Conservation (phyloP, 495 filamentous ascomycete species). For the Chaetomidium leptoderma region DNA sequence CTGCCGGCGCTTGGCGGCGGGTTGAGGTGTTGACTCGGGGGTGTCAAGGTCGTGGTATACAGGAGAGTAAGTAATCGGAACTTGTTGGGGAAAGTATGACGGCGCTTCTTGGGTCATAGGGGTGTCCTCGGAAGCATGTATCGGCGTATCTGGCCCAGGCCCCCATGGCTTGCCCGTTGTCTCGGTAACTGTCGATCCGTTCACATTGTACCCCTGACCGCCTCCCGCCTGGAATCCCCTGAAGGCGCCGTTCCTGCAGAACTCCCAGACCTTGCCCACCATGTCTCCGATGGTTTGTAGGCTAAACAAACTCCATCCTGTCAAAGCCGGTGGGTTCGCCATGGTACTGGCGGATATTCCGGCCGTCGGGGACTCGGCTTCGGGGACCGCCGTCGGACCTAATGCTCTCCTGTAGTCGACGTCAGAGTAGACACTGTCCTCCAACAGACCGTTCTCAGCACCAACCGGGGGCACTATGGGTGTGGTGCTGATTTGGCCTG, state of each 20-base stretch:
- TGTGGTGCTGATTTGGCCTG: conserved; percentile 58
- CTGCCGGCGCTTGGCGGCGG: conserved; percentile 50
- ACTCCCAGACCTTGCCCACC: conserved; percentile 76
- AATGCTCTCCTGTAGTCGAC: conserved; percentile 49
- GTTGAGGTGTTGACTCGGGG: conserved; percentile 42
- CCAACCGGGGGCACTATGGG: conserved; percentile 47
- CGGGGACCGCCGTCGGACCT: conserved; percentile 34
- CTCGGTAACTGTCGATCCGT: conserved; percentile 25
- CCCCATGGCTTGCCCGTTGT: conserved; percentile 26
- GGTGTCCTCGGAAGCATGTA: conserved; percentile 22
- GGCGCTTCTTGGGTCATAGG: conserved; percentile 10
- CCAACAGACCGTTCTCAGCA: conserved; percentile 44
- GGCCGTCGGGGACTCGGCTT: conserved; percentile 26
- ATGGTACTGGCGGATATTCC: not conserved
- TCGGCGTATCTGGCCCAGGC: conserved; percentile 30
- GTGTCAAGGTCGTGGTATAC: conserved; percentile 31
- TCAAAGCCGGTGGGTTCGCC: not conserved
- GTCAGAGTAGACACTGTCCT: conserved; percentile 53
- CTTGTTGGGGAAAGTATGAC: conserved; percentile 18
- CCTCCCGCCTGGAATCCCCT: conserved; percentile 82
- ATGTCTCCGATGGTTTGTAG: conserved; percentile 49
- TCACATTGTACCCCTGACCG: conserved; percentile 60
- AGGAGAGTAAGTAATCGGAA: conserved; percentile 21
- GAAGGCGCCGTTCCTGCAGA: conserved; percentile 71
- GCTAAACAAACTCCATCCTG: conserved; percentile 46